Percentiles rank a stretch among this genome's conserved stretches.
Evolutionary conservation across 768 basidiomycete genomes (phyloP).

Genomic region (Lentinula lateritia): DNA sequence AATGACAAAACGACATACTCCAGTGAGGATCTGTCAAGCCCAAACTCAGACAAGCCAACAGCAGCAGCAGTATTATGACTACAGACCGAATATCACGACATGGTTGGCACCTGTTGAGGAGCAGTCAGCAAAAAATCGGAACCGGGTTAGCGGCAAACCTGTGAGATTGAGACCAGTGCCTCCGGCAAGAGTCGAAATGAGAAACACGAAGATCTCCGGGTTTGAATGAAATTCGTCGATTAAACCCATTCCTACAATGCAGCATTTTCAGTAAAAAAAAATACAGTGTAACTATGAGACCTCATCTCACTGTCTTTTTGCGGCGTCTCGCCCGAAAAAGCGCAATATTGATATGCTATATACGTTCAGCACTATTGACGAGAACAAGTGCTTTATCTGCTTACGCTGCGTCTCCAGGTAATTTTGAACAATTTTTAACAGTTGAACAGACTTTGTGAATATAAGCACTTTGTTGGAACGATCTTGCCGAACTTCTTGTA

Average conservation of each 20-base stretch:
- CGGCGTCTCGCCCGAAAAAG: conserved; percentile 1
- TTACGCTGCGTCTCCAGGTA: conserved; percentile 57
- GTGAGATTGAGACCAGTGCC: conserved; percentile 90
- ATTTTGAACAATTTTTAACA: conserved; percentile 80
- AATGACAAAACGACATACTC: conserved; percentile 54
- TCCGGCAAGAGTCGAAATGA: conserved; percentile 89
- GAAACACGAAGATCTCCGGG: conserved; percentile 68
- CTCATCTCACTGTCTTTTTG: conserved; percentile 2
- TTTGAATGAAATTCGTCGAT: conserved; percentile 82
- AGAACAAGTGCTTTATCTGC: not conserved
- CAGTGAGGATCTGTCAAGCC: conserved; percentile 74
- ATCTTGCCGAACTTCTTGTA: conserved; percentile 65
- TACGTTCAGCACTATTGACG: not conserved
- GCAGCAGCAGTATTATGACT: not conserved
- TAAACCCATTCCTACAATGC: conserved; percentile 65
- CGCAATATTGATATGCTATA: not conserved
- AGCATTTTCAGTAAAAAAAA: not conserved
- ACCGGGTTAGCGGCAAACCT: conserved; percentile 17
- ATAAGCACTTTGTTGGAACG: conserved; percentile 81
- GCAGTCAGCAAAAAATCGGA: not conserved
- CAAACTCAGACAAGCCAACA: not conserved
- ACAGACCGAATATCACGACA: conserved; percentile 80
- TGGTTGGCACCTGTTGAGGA: conserved; percentile 68
- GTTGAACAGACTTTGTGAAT: conserved; percentile 89
- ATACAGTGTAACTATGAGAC: not conserved